Evolutionary conservation across 208 protist species (phyloP).

Genomic region (Leishmania major): DNA sequence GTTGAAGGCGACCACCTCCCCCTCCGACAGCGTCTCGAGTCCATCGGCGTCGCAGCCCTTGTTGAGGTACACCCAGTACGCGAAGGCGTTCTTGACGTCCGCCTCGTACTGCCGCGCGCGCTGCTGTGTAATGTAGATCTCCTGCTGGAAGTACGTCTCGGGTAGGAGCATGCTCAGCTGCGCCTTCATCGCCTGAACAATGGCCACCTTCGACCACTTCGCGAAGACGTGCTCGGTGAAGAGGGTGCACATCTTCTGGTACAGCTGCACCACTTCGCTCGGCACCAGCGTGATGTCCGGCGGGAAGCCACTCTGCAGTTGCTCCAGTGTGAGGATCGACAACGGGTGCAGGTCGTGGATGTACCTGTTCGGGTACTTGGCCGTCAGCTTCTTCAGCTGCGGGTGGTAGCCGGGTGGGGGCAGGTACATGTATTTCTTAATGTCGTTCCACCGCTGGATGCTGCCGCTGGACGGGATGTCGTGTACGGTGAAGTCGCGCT

Average conservation of each 20-base stretch:
- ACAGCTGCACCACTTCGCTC: constrained; percentile 87
- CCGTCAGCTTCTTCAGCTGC: constrained; percentile 71
- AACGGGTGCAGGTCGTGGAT: constrained; percentile 88
- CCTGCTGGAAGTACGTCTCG: constrained; percentile 79
- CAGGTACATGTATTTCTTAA: constrained; percentile 91
- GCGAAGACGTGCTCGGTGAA: constrained; percentile 50
- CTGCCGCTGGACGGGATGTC: constrained; percentile 66
- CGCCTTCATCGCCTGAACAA: constrained; percentile 46
- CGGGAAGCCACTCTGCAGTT: constrained; percentile 83
- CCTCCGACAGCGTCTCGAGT: constrained; percentile 34
- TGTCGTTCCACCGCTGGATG: constrained; percentile 93
- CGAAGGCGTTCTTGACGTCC: constrained; percentile 83
- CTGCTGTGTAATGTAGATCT: constrained; percentile 85
- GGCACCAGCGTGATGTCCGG: constrained; percentile 89
- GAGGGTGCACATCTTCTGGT: constrained; percentile 61
- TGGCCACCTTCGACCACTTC: constrained; percentile 46
- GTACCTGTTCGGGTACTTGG: constrained; percentile 59
- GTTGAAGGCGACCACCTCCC: constrained; percentile 51
- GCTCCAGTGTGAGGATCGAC: constrained; percentile 83
- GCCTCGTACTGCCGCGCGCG: constrained; percentile 84
- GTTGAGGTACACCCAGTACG: constrained; percentile 77
- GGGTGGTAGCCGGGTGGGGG: constrained; percentile 57
- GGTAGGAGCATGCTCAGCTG: constrained; percentile 64
- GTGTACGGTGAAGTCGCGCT: constrained; percentile 80
- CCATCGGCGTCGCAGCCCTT: constrained; percentile 43